Evolutionary conservation across 2,329 filamentous ascomycete species (phyloP), one percentile per base, ranked within the genome.

Genomic region (Aureobasidium sp.): DNA sequence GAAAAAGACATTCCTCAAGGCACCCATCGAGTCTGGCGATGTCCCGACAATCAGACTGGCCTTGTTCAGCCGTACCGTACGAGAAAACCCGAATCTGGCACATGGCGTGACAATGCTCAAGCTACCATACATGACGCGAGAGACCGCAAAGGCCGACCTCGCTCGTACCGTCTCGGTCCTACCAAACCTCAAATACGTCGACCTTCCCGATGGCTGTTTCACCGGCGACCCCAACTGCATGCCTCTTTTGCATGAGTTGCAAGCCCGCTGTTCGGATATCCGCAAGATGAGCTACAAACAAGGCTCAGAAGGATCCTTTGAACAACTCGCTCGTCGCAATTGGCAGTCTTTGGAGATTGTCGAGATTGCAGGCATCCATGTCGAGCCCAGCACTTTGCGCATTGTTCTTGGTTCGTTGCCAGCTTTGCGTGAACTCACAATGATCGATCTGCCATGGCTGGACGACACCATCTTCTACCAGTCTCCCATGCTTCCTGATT

Each of bases 41-140:
- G 82, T 87, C 3, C 83, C 90, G 4, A 80, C 84, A 58, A 79
- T 80, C 58, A 84, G 91, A 27, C 77, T 97, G 47, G 79, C 83
- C 62, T 78, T 95, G 53, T 79, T 97, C 41, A 87, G 85, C 65
- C 82, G 89, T 57, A 89, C 90, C 1, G 81, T 96, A 45, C 83
- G 90, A 58, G 86, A 91, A 45, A 85, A 90, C 57, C 79, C 82
- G 19, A 81, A 72, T 42, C 68, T 95, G 40, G 89, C 85, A 29
- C 74, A 79, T 53, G 74, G 81, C 37, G 88, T 95, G 4, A 73
- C 84, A 63, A 90, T 85, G 62, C 76, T 97, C 63, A 95, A 95
- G 74, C 83, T 89, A 55, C 89, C 91, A 6, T 96, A 95, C 69
- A 96, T 96, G 91, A 85, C 91, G 51, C 83, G 91, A 55, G 89